A percentile compares a stretch with the other conserved stretches of the same genome.
These are phyloP conservation scores for Saccharomyces pastorianus DNA, from an alignment of 1,139 yeast genomes.

Conservation along the genomic window DNA sequence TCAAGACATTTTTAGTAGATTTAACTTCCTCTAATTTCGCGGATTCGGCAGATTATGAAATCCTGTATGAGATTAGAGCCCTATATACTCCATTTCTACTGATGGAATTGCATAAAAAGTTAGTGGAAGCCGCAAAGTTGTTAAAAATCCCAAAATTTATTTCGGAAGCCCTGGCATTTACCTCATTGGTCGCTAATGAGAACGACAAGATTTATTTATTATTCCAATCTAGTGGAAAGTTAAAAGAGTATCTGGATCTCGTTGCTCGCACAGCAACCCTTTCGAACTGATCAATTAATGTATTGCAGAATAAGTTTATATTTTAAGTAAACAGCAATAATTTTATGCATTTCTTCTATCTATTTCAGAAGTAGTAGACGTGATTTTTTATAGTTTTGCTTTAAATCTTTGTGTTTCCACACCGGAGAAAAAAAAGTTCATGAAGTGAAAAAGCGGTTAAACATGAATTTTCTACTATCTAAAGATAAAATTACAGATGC, in stretches of 20 bases:
- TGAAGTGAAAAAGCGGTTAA: background rate
- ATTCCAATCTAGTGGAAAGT: constrained; percentile 52
- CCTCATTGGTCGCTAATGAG: constrained; percentile 48
- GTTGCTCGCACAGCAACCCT: constrained; percentile 52
- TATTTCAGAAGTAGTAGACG: background rate
- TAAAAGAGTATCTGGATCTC: constrained; percentile 51
- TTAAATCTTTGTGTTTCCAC: background rate
- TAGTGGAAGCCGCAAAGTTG: constrained; percentile 37
- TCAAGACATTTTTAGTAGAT: constrained; percentile 27
- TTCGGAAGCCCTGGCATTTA: constrained; percentile 49
- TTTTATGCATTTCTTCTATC: background rate
- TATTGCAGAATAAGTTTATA: background rate
- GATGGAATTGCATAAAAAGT: constrained; percentile 51
- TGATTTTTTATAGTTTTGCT: background rate
- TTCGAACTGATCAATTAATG: constrained; percentile 28
- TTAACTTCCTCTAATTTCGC: constrained; percentile 22
- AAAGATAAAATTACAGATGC: background rate
- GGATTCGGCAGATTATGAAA: constrained; percentile 20
- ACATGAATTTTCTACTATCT: background rate
- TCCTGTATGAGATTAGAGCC: constrained; percentile 40
- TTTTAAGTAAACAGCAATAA: background rate
- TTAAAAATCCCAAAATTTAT: constrained; percentile 34
- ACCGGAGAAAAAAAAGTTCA: background rate
- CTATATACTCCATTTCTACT: constrained; percentile 68
- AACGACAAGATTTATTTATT: constrained; percentile 42